These are phyloP conservation scores for Ceratobasidium sp. DNA, from an alignment of 1,284 basidiomycete genomes.

Conservation along the genomic window DNA sequence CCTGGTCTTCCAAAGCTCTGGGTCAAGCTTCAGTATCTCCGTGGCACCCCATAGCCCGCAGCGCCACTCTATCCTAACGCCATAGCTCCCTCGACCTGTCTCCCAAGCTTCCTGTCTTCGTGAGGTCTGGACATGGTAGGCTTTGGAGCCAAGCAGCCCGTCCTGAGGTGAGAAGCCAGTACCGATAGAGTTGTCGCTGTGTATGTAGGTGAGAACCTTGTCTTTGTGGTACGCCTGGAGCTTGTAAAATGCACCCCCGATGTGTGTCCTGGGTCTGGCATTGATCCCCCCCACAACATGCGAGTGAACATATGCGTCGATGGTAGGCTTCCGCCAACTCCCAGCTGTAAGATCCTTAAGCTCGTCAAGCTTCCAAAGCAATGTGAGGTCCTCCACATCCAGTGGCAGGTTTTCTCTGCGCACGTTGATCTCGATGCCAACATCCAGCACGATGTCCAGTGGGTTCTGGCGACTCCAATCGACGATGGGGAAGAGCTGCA, in stretches of 20 bases:
- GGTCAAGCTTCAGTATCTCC: background rate
- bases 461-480: slow-evolving; percentile 16
- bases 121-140: background rate
- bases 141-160: background rate
- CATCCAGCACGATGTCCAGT: background rate
- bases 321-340: background rate
- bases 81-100: background rate
- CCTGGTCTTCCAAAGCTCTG: background rate
- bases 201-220: slow-evolving; percentile 5
- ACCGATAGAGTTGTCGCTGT: background rate
- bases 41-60: slow-evolving; percentile 1
- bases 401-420: background rate
- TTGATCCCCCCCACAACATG: slow-evolving; percentile 6
- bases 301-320: slow-evolving; percentile 10
- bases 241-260: background rate
- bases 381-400: background rate
- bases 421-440: slow-evolving; percentile 2
- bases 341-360: too few species aligned
- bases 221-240: slow-evolving; percentile 7
- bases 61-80: background rate
- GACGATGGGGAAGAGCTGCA: slow-evolving; percentile 1
- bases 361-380: slow-evolving; percentile 7
- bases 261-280: background rate
- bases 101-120: background rate
- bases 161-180: slow-evolving; percentile 11